Conservation (phyloP, 768 basidiomycete genomes). For the Lentinula boryana region DNA sequence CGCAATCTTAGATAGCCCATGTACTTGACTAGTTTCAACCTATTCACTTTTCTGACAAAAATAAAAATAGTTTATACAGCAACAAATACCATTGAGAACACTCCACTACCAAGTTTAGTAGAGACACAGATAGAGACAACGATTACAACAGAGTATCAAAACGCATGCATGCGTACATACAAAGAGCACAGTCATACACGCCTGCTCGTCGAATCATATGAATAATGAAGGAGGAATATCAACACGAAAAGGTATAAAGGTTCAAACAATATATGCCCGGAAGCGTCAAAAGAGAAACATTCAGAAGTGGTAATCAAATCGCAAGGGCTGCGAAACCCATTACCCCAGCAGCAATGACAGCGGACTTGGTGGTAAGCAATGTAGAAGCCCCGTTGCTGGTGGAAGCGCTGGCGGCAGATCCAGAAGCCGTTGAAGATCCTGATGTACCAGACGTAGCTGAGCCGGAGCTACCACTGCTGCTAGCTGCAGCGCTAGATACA, state of each 20-base stretch:
- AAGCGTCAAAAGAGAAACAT: not conserved
- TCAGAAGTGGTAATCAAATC: not conserved
- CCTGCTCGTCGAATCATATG: not conserved
- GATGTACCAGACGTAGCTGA: not conserved
- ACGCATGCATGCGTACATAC: not conserved
- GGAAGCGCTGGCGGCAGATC: not conserved
- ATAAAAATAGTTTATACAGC: not conserved
- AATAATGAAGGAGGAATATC: not conserved
- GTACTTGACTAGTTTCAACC: not conserved
- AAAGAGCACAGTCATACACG: not conserved
- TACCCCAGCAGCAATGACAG: not conserved
- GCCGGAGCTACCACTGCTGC: not conserved
- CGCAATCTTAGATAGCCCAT: too few relatives aligned
- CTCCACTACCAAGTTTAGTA: not conserved
- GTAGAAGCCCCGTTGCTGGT: not conserved
- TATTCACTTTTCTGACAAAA: too few relatives aligned
- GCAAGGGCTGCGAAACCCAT: conserved; percentile 1
- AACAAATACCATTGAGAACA: not conserved
- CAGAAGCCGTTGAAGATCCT: not conserved
- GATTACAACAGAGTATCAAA: not conserved
- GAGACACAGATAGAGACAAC: not conserved
- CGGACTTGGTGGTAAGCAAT: not conserved
- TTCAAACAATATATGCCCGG: not conserved
- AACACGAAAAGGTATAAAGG: not conserved
- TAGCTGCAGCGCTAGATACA: not conserved